These are phyloP conservation scores for Lactarius indigo DNA, from an alignment of 768 basidiomycete genomes.

Conservation along the genomic window DNA sequence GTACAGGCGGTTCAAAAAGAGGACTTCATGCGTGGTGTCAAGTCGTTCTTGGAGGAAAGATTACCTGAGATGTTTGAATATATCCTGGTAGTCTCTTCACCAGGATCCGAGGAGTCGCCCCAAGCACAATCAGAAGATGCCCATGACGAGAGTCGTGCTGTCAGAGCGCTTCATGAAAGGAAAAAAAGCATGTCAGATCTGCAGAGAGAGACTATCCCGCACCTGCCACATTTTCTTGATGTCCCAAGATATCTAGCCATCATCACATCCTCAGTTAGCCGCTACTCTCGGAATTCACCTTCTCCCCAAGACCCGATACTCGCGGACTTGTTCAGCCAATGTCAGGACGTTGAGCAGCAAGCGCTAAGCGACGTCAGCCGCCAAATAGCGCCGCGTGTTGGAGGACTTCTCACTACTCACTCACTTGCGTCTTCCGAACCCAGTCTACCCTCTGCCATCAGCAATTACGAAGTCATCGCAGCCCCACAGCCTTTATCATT, in stretches of 20 bases:
- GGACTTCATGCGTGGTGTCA: slow-evolving; percentile 76
- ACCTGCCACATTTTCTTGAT: slow-evolving; percentile 72
- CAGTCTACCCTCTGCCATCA: neutral
- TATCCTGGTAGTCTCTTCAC: slow-evolving; percentile 65
- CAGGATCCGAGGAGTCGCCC: slow-evolving; percentile 30
- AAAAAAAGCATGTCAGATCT: slow-evolving; percentile 52
- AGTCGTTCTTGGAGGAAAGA: slow-evolving; percentile 65
- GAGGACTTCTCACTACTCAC: neutral
- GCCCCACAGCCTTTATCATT: neutral
- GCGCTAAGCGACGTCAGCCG: slow-evolving; percentile 65
- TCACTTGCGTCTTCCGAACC: slow-evolving; percentile 1
- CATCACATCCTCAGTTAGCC: slow-evolving; percentile 71
- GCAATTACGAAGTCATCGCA: neutral
- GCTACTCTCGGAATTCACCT: slow-evolving; percentile 40
- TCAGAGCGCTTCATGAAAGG: slow-evolving; percentile 57
- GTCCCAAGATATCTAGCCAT: slow-evolving; percentile 74
- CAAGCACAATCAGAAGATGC: slow-evolving; percentile 30
- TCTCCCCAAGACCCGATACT: slow-evolving; percentile 38
- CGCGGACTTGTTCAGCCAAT: slow-evolving; percentile 54
- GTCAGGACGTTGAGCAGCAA: slow-evolving; percentile 68
- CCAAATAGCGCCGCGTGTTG: neutral
- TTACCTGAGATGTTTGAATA: slow-evolving; percentile 76
- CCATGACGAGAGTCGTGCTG: slow-evolving; percentile 39
- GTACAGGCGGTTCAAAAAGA: slow-evolving; percentile 65
- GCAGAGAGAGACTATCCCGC: slow-evolving; percentile 66